Evolutionary conservation across 164 flowering plant species (phyloP).

Genomic region (Vitis rupestris): DNA sequence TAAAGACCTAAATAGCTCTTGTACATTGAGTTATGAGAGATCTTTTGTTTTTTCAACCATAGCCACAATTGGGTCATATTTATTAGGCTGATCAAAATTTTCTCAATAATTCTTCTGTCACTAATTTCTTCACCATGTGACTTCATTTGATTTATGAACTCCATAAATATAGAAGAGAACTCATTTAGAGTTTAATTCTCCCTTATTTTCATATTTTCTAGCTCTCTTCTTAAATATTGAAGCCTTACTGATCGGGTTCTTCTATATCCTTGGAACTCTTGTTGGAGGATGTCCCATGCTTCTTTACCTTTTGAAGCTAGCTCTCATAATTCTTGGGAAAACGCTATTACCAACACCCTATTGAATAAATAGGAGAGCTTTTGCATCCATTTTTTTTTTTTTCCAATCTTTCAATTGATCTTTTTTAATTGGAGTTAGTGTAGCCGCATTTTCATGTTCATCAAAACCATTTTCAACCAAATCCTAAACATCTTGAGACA

Average conservation of each 20-base stretch:
- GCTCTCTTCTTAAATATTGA: neutral
- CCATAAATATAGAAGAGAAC: neutral
- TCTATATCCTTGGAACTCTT: neutral
- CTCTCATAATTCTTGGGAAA: too few relatives aligned
- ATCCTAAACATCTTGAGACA: too few relatives aligned
- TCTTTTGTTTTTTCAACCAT: neutral
- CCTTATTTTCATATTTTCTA: neutral
- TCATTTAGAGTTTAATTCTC: neutral
- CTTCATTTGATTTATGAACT: constrained; percentile 1
- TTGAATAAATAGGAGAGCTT: too few relatives aligned
- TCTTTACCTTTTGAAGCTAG: neutral
- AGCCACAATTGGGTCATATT: neutral
- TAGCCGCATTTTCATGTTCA: too few relatives aligned
- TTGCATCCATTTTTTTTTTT: too few relatives aligned
- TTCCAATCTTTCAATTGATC: too few relatives aligned
- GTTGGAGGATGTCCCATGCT: neutral
- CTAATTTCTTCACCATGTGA: neutral
- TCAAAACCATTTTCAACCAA: too few relatives aligned
- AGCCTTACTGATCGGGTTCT: neutral
- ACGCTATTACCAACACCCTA: too few relatives aligned
- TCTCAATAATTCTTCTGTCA: neutral
- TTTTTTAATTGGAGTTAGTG: too few relatives aligned
- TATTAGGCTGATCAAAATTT: neutral
- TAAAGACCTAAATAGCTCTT: constrained; percentile 2
- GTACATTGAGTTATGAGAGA: neutral